Evolutionary conservation across 306 rosid species (phyloP).

Genomic region (Vigna radiata): DNA sequence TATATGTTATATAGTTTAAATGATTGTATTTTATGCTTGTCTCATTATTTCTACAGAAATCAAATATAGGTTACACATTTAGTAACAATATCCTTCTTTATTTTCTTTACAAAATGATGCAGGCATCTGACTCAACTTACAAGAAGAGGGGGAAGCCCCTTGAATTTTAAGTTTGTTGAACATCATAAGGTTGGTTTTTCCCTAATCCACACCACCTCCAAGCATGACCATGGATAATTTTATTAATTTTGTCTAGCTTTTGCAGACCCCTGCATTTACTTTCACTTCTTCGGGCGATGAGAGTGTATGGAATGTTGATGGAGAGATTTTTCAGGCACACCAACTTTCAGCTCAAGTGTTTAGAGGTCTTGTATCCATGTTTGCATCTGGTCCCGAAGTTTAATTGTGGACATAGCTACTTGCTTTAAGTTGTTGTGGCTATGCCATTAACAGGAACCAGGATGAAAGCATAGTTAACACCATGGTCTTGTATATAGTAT

Average conservation of each 20-base stretch:
- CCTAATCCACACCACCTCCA: constrained; percentile 1
- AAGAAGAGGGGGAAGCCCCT: constrained; percentile 80
- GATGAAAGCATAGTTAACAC: constrained; percentile 28
- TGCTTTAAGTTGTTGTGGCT: constrained; percentile 20
- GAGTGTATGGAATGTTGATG: constrained; percentile 93
- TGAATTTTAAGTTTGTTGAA: constrained; percentile 84
- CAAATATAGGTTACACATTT: constrained; percentile 18
- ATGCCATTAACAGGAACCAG: constrained; percentile 16
- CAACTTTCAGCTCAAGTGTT: constrained; percentile 92
- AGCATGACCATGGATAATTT: background rate
- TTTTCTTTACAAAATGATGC: constrained; percentile 39
- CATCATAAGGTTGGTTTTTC: constrained; percentile 77
- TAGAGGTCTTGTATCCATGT: constrained; percentile 80
- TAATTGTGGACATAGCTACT: constrained; percentile 41
- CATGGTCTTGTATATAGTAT: constrained; percentile 28
- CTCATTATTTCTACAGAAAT: background rate
- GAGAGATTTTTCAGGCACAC: constrained; percentile 84
- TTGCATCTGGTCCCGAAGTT: constrained; percentile 89
- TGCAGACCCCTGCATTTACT: constrained; percentile 78
- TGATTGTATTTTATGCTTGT: background rate
- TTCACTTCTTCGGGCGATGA: constrained; percentile 79
- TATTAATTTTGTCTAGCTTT: constrained; percentile 8
- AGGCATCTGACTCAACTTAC: constrained; percentile 96
- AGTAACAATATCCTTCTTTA: constrained; percentile 16
- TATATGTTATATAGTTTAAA: background rate